phyloP scores from a whole-genome alignment of 164 flowering plant species.

The Hamamelis virginiana region DNA sequence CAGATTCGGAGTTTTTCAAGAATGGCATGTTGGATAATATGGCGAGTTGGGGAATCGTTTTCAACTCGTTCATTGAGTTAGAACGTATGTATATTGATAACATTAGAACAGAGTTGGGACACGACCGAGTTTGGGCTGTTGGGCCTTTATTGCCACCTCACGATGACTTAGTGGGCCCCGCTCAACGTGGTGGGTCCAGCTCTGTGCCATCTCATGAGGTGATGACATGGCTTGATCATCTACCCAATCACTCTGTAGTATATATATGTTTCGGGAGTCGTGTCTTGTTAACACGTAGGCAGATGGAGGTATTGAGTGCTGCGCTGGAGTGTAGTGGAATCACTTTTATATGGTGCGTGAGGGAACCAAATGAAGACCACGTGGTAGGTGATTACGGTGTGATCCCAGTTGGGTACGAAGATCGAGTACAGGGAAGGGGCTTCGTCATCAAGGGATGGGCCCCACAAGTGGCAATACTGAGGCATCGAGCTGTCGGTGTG shows the following conservation, averaged over 20 bases:
- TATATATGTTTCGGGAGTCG: conserved; percentile 51
- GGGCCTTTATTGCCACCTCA: conserved; percentile 31
- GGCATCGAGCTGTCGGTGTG: conserved; percentile 25
- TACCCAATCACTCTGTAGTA: conserved; percentile 26
- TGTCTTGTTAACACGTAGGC: conserved; percentile 8
- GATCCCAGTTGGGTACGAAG: conserved; percentile 24
- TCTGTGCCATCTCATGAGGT: conserved; percentile 16
- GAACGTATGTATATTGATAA: conserved; percentile 30
- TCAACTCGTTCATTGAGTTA: conserved; percentile 28
- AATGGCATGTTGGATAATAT: conserved; percentile 5
- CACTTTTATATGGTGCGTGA: conserved; percentile 31
- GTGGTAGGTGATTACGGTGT: conserved; percentile 4
- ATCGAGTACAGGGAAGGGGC: conserved; percentile 29
- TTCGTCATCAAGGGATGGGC: conserved; percentile 37
- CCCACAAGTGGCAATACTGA: conserved; percentile 32
- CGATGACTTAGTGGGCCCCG: neutral
- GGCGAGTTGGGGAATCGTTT: conserved; percentile 35
- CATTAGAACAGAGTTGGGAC: conserved; percentile 14
- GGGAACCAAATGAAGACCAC: neutral
- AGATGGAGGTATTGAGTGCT: conserved; percentile 25
- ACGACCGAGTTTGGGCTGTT: conserved; percentile 34
- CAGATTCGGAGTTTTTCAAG: conserved; percentile 15
- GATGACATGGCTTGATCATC: conserved; percentile 35
- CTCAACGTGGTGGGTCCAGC: conserved; percentile 19
- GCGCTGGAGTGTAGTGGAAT: conserved; percentile 35